phyloP scores from a whole-genome alignment of 2,329 filamentous ascomycete genomes.

The Cercospora beticola region DNA sequence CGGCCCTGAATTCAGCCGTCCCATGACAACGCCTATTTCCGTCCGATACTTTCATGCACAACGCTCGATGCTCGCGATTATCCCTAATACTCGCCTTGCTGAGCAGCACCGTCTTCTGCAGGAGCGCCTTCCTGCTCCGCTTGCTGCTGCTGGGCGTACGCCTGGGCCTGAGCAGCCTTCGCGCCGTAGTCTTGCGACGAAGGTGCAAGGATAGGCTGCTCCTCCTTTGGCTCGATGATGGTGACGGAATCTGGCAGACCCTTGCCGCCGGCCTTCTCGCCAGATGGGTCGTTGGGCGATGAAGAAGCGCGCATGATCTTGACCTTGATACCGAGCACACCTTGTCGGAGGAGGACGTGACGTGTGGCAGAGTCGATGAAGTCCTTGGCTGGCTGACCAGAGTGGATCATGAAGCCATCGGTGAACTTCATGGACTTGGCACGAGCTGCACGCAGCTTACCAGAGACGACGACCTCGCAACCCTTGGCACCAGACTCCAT shows the following conservation, averaged over 20 bases:
- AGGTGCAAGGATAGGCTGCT: constrained; percentile 90
- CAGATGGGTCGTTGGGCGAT: constrained; percentile 73
- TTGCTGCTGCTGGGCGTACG: constrained; percentile 59
- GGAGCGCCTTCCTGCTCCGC: constrained; percentile 32
- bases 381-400: constrained; percentile 97
- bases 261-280: constrained; percentile 97
- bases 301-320: constrained; percentile 99
- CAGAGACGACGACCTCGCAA: constrained; percentile 98
- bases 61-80: constrained; percentile 5
- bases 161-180: constrained; percentile 71
- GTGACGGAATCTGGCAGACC: constrained; percentile 97
- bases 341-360: constrained; percentile 99
- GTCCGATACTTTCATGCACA: constrained; percentile 1
- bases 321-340: constrained; percentile 99
- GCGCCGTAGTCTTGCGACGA: constrained; percentile 98
- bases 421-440: constrained; percentile 99
- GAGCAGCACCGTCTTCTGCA: constrained; percentile 27
- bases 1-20: not conserved
- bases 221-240: constrained; percentile 99
- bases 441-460: constrained; percentile 97
- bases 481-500: constrained; percentile 99
- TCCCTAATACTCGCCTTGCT: constrained; percentile 17
- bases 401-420: constrained; percentile 99
- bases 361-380: constrained; percentile 99
- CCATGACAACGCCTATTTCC: constrained; percentile 1